phyloP scores from a whole-genome alignment of 1,284 basidiomycete species.

The Tylopilus orsonianus region DNA sequence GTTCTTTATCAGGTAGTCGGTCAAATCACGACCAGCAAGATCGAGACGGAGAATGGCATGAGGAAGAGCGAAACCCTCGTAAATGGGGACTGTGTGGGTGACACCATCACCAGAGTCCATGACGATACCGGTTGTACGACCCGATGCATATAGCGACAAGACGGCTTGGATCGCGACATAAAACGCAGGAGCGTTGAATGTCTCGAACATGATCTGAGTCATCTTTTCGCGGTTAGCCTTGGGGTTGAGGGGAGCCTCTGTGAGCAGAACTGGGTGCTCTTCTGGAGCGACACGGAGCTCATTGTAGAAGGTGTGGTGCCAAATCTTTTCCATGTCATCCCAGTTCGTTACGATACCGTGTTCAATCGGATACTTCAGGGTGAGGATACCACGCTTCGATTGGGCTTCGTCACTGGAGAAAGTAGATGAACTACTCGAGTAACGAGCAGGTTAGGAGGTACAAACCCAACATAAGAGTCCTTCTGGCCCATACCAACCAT shows the following conservation, averaged over 20 bases:
- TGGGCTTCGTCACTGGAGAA: constrained; percentile 77
- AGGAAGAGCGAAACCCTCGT: constrained; percentile 89
- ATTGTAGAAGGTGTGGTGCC: constrained; percentile 88
- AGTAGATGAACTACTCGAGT: background rate
- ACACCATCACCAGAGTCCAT: constrained; percentile 93
- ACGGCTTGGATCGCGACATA: constrained; percentile 91
- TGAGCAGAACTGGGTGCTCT: constrained; percentile 88
- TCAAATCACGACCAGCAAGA: constrained; percentile 93
- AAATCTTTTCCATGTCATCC: constrained; percentile 93
- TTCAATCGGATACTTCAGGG: constrained; percentile 79
- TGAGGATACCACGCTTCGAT: constrained; percentile 91
- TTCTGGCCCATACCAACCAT: constrained; percentile 85
- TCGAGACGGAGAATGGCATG: constrained; percentile 96
- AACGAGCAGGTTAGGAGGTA: background rate
- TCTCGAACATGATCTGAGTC: constrained; percentile 96
- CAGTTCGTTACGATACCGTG: constrained; percentile 90
- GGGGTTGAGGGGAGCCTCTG: constrained; percentile 86
- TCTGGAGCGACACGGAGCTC: constrained; percentile 78
- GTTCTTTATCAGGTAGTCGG: constrained; percentile 91
- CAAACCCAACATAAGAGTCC: constrained; percentile 78
- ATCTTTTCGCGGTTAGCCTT: constrained; percentile 93
- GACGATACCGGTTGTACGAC: constrained; percentile 88
- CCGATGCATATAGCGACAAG: constrained; percentile 86
- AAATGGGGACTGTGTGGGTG: constrained; percentile 88
- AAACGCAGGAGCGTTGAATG: constrained; percentile 89